Percentiles rank a stretch among this genome's conserved stretches.
Conservation (phyloP, 179 eudicot species). For the Actinidia arguta region DNA sequence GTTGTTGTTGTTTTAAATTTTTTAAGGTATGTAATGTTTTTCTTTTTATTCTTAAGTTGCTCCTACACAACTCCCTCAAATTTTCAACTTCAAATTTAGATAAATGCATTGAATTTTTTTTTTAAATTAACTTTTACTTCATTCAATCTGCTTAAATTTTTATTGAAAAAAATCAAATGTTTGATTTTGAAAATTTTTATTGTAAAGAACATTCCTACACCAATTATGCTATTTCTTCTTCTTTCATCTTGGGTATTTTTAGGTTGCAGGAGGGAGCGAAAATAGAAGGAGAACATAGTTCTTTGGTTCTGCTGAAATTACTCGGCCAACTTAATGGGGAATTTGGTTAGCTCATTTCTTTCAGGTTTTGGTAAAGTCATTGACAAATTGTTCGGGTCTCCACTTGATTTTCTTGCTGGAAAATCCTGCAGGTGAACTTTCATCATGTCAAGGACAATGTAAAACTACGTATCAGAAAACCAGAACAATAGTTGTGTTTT, state of each 20-base stretch:
- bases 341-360: conserved; percentile 33
- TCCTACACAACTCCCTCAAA: too few species aligned
- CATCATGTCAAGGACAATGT: background rate
- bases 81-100: too few species aligned
- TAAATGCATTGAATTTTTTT: too few species aligned
- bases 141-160: too few species aligned
- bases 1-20: too few species aligned
- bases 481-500: background rate
- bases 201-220: too few species aligned
- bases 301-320: background rate
- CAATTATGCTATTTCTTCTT: too few species aligned
- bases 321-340: conserved; percentile 40
- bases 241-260: background rate
- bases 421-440: conserved; percentile 53
- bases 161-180: too few species aligned
- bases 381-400: conserved; percentile 48
- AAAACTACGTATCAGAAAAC: background rate
- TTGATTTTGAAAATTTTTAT: too few species aligned
- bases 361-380: conserved; percentile 40
- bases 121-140: too few species aligned
- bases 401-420: conserved; percentile 63
- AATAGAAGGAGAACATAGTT: background rate
- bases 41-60: too few species aligned
- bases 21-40: too few species aligned
- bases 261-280: background rate